Evolutionary conservation across 1,284 basidiomycete species (phyloP).

Genomic region (Erythrobasidium hasegawianum): DNA sequence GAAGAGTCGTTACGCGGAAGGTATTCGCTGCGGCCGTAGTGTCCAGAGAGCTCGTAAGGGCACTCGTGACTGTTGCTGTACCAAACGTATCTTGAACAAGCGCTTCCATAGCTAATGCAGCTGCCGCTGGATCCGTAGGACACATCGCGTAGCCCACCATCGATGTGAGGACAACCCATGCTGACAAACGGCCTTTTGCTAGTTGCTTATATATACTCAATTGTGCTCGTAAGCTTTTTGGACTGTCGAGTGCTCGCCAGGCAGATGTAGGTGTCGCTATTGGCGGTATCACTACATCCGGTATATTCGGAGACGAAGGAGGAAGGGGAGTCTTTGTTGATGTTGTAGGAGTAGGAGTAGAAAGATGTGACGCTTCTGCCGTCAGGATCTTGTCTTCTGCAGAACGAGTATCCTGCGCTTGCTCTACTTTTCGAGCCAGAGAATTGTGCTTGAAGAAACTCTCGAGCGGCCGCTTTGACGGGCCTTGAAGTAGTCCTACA

Average conservation of each 20-base stretch:
- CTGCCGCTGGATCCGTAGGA: conserved; percentile 62
- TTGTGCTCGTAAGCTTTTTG: conserved; percentile 36
- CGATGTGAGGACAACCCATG: conserved; percentile 83
- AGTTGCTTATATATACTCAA: conserved; percentile 65
- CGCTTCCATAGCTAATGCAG: conserved; percentile 58
- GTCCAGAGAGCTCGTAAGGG: background rate
- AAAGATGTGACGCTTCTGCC: no score
- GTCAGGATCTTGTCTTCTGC: background rate
- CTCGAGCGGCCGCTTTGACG: conserved; percentile 25
- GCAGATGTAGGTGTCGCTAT: conserved; percentile 32
- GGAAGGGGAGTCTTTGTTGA: background rate
- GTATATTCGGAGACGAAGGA: background rate
- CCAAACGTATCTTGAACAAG: conserved; percentile 40
- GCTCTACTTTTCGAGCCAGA: conserved; percentile 2
- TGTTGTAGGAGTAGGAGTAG: background rate
- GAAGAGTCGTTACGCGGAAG: conserved; percentile 53
- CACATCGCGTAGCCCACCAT: conserved; percentile 93
- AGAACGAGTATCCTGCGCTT: background rate
- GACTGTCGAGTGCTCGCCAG: conserved; percentile 29
- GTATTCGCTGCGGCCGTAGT: conserved; percentile 18
- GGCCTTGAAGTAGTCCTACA: background rate
- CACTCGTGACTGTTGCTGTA: conserved; percentile 24
- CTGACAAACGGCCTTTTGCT: conserved; percentile 80
- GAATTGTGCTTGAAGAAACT: conserved; percentile 34
- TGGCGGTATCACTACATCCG: conserved; percentile 6